phyloP scores from a whole-genome alignment of 768 basidiomycete genomes.

The Leccinum disarticulatum region DNA sequence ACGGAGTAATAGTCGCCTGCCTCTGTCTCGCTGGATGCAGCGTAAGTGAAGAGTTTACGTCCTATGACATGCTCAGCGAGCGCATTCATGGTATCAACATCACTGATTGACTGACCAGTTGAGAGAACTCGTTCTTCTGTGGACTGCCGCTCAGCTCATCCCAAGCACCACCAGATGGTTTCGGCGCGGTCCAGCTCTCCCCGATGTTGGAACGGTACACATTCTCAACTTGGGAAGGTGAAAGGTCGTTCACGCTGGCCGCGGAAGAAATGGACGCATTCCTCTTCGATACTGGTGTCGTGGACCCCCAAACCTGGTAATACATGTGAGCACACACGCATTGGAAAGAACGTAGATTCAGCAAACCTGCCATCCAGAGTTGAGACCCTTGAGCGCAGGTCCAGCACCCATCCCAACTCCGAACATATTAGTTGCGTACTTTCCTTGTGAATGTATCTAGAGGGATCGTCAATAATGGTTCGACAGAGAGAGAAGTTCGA shows the following conservation, averaged over 20 bases:
- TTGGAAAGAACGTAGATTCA: conserved; percentile 8
- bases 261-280: conserved; percentile 65
- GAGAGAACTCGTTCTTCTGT: conserved; percentile 49
- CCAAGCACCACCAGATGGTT: conserved; percentile 58
- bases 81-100: background rate
- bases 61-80: conserved; percentile 35
- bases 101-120: conserved; percentile 42
- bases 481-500: conserved; percentile 2
- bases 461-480: conserved; percentile 10
- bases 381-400: conserved; percentile 50
- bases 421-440: conserved; percentile 51
- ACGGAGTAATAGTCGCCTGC: conserved; percentile 41
- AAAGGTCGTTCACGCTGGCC: conserved; percentile 49
- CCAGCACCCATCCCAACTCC: conserved; percentile 50
- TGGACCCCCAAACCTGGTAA: conserved; percentile 58
- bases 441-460: conserved; percentile 46
- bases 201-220: conserved; percentile 46
- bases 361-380: conserved; percentile 69
- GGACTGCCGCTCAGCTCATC: conserved; percentile 53
- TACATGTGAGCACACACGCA: conserved; percentile 10
- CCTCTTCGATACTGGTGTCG: conserved; percentile 49
- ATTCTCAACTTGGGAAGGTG: conserved; percentile 45
- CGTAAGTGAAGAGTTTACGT: conserved; percentile 40
- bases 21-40: conserved; percentile 48
- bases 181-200: conserved; percentile 53